Evolutionary conservation across 208 protist species (phyloP).

Genomic region (Acanthamoeba castellanii): DNA sequence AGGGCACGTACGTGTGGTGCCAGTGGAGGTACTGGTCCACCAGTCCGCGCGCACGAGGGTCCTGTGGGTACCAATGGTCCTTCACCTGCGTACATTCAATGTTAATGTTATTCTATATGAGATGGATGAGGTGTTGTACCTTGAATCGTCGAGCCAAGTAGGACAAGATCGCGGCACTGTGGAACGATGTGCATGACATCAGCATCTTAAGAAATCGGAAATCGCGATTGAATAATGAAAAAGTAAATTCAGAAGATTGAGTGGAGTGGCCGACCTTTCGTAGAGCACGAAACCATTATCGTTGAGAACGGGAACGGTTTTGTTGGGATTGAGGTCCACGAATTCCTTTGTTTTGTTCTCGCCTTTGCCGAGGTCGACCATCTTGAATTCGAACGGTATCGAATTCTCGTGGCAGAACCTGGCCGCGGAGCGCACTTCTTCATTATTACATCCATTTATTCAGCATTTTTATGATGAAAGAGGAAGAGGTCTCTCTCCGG

Average conservation of each 20-base stretch:
- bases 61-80: slow-evolving; percentile 17
- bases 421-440: too few relatives aligned
- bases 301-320: slow-evolving; percentile 18
- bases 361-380: not conserved
- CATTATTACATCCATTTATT: not conserved
- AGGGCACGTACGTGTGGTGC: not conserved
- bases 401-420: slow-evolving; percentile 28
- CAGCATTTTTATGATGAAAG: not conserved
- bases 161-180: not conserved
- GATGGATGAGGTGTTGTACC: not conserved
- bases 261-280: not conserved
- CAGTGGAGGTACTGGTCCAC: slow-evolving; percentile 38
- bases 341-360: slow-evolving; percentile 39
- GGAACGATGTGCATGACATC: not conserved
- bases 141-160: slow-evolving; percentile 34
- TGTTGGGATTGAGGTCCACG: slow-evolving; percentile 20
- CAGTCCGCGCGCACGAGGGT: not conserved
- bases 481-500: not conserved
- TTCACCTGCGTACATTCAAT: not conserved
- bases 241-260: not conserved
- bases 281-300: slow-evolving; percentile 3
- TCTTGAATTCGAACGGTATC: slow-evolving; percentile 19
- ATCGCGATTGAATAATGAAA: not conserved
- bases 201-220: not conserved
- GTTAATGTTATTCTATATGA: too few relatives aligned